phyloP scores from a whole-genome alignment of 2,329 filamentous ascomycete species.

The Pseudogymnoascus sp. region DNA sequence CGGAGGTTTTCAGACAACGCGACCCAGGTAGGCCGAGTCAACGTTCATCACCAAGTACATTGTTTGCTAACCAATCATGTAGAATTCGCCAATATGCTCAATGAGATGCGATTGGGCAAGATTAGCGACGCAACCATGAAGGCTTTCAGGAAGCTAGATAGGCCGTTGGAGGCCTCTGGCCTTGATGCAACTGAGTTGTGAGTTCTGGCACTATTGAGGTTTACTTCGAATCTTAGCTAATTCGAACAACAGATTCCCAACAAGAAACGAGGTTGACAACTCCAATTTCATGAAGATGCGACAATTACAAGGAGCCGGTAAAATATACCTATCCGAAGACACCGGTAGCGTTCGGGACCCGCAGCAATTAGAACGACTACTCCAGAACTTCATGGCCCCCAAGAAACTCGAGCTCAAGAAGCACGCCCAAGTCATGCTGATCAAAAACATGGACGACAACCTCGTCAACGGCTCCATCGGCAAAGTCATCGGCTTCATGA shows the following conservation, averaged over 20 bases:
- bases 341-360: conserved; percentile 60
- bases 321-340: conserved; percentile 68
- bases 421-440: conserved; percentile 97
- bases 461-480: conserved; percentile 93
- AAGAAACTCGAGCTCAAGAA: conserved; percentile 74
- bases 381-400: conserved; percentile 90
- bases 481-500: conserved; percentile 76
- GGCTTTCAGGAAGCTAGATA: conserved; percentile 65
- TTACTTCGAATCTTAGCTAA: conserved; percentile 20
- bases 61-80: conserved; percentile 8
- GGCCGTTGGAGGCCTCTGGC: conserved; percentile 63
- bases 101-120: conserved; percentile 89
- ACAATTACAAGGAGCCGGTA: conserved; percentile 59
- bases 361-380: conserved; percentile 63
- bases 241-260: conserved; percentile 59
- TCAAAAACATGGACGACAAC: conserved; percentile 94
- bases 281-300: conserved; percentile 72
- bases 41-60: not conserved
- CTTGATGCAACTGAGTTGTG: conserved; percentile 79
- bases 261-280: conserved; percentile 77
- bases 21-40: conserved; percentile 52
- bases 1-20: conserved; percentile 92
- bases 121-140: conserved; percentile 69
- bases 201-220: conserved; percentile 21
- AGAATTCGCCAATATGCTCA: conserved; percentile 90